Evolutionary conservation across 2,329 filamentous ascomycete genomes (phyloP).

Genomic region (Neonectria magnoliae): DNA sequence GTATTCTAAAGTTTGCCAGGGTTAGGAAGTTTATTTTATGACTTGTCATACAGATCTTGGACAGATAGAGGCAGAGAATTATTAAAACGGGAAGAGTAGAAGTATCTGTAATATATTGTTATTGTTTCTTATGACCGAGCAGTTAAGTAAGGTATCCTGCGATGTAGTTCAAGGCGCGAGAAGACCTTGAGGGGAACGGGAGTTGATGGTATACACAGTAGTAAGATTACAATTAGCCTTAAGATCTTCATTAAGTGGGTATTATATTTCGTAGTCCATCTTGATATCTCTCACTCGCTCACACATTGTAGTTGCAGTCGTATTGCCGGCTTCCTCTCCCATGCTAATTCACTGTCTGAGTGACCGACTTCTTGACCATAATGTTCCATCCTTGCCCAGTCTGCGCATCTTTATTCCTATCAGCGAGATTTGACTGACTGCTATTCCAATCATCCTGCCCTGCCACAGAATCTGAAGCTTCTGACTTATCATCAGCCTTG

Average conservation of each 20-base stretch:
- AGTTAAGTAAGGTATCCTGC: too few species aligned
- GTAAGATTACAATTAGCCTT: neutral
- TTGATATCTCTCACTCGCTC: neutral
- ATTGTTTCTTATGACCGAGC: too few species aligned
- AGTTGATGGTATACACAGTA: too few species aligned
- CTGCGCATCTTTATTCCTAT: neutral
- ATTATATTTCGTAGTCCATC: neutral
- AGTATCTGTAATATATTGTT: too few species aligned
- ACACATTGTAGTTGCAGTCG: too few species aligned
- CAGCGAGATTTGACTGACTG: slow-evolving; percentile 36
- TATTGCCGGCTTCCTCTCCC: neutral
- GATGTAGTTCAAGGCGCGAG: too few species aligned
- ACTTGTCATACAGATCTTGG: too few species aligned
- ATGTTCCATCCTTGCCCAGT: neutral
- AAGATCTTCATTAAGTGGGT: neutral
- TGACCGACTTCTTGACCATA: neutral
- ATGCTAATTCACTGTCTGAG: neutral
- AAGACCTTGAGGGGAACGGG: too few species aligned
- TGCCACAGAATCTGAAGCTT: slow-evolving; percentile 6
- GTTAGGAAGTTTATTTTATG: too few species aligned
- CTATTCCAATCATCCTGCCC: slow-evolving; percentile 34
- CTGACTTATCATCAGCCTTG: slow-evolving; percentile 23
- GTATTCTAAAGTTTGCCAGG: too few species aligned
- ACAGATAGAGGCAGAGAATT: too few species aligned
- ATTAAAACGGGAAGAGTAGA: too few species aligned